Evolutionary conservation across 768 basidiomycete genomes (phyloP).

Genomic region (Dictyophora rubrovolvata): DNA sequence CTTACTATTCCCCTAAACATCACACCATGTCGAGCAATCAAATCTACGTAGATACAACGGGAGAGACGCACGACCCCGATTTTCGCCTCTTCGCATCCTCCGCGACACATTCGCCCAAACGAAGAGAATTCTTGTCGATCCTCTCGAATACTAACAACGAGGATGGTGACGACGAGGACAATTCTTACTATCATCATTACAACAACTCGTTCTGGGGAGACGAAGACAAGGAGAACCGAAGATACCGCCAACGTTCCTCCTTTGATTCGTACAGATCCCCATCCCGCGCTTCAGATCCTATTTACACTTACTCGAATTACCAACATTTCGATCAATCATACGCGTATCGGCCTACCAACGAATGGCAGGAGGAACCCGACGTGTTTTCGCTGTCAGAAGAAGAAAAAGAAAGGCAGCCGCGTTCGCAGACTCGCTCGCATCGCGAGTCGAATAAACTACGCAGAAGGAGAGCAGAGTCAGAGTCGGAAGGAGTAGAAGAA

Average conservation of each 20-base stretch:
- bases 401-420: background rate
- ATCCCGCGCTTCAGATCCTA: slow-evolving; percentile 3
- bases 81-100: slow-evolving; percentile 7
- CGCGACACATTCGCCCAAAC: slow-evolving; percentile 1
- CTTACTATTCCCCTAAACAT: background rate
- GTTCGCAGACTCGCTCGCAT: background rate
- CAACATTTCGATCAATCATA: background rate
- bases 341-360: background rate
- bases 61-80: slow-evolving; percentile 4
- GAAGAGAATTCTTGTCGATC: slow-evolving; percentile 10
- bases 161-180: slow-evolving; percentile 32
- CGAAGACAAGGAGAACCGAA: background rate
- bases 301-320: background rate
- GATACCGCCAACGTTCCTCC: background rate
- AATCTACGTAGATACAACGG: slow-evolving; percentile 4
- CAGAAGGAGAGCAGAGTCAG: background rate
- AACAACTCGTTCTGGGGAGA: slow-evolving; percentile 13
- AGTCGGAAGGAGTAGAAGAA: background rate
- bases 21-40: background rate
- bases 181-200: slow-evolving; percentile 32
- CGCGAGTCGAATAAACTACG: slow-evolving; percentile 4
- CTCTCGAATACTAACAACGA: slow-evolving; percentile 28
- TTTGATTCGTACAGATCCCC: background rate
- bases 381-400: background rate
- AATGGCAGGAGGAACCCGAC: background rate